Evolutionary conservation across 2,329 filamentous ascomycete genomes (phyloP), one percentile per base, ranked within the genome.

Genomic region (Clonostachys rosea): DNA sequence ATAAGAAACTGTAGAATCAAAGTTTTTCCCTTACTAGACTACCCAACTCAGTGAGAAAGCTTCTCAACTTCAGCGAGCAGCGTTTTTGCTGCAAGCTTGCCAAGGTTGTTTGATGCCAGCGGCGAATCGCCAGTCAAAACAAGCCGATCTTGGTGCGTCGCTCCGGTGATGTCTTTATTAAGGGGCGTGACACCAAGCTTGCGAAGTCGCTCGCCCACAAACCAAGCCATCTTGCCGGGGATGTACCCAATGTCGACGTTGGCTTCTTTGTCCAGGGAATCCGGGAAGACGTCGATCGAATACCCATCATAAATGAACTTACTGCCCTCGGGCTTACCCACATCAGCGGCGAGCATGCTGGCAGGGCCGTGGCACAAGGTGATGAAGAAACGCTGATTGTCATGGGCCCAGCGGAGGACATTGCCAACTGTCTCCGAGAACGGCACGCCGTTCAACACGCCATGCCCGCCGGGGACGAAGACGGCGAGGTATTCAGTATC

Each of bases 171-270:
- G 30, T 33, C 36, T 6, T 40, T 45, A 20, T 54, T 54, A 10
- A 54, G 34, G 16, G 46, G 37, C 44, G 43, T 49, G 35, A 54
- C 46, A 16, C 51, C 51, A 5, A 50, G 52, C 42, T 47, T 45
- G 2, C 37, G 34, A 10, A 54, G 46, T 8, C 40, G 8, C 18
- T 54, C 51, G 34, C 51, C 52, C 5, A 54, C 52, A n/a, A 53
- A 47, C 52, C 52, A 54, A 30, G 44, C 33, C 52, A 54, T 54
- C 49, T 54, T 53, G 42, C 52, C 51, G 18, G 52, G 52, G 30
- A 54, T 50, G 43, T 54, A 54, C 34, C 52, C 52, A 42, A 54
- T 54, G 13, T 51, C 52, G 16, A 54, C 47, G 39, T 54, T 54
- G 8, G 49, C 33, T 24, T 49, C 51, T 35, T 36, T 33, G 41